These are phyloP conservation scores for Hymenoscyphus occultus DNA, from an alignment of 2,329 filamentous ascomycete species.

Conservation along the genomic window DNA sequence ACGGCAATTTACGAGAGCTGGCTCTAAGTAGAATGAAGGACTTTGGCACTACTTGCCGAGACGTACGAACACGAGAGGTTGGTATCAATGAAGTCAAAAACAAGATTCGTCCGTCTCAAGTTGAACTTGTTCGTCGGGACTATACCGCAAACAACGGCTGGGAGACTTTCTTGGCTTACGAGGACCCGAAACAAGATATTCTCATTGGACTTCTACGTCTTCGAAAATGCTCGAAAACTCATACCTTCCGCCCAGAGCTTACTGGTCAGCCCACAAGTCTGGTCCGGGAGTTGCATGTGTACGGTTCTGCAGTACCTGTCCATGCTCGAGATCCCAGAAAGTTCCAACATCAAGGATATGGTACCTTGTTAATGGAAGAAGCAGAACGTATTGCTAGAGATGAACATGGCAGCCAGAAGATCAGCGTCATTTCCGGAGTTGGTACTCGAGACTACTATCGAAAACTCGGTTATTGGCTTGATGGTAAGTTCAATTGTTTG, in stretches of 20 bases:
- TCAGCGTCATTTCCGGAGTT: slow-evolving; percentile 96
- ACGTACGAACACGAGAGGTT: slow-evolving; percentile 93
- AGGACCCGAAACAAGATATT: slow-evolving; percentile 98
- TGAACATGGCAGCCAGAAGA: slow-evolving; percentile 90
- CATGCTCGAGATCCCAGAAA: slow-evolving; percentile 93
- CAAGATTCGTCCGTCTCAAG: slow-evolving; percentile 94
- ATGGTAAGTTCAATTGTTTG: slow-evolving; percentile 73
- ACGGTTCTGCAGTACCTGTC: slow-evolving; percentile 94
- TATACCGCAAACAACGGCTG: slow-evolving; percentile 95
- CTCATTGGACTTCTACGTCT: slow-evolving; percentile 85
- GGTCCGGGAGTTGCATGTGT: slow-evolving; percentile 93
- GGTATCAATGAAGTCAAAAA: slow-evolving; percentile 99
- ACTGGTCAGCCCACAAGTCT: slow-evolving; percentile 83
- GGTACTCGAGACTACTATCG: slow-evolving; percentile 94
- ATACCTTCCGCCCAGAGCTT: slow-evolving; percentile 89
- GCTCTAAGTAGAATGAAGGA: slow-evolving; percentile 98
- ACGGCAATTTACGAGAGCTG: slow-evolving; percentile 90
- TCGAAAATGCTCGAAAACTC: slow-evolving; percentile 84
- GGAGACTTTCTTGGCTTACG: slow-evolving; percentile 98
- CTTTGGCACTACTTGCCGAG: slow-evolving; percentile 93
- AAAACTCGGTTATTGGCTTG: slow-evolving; percentile 88
- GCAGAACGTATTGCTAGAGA: slow-evolving; percentile 92
- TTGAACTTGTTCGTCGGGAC: slow-evolving; percentile 90
- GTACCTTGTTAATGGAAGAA: slow-evolving; percentile 95
- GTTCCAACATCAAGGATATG: slow-evolving; percentile 97